phyloP scores from a whole-genome alignment of 176 grass and related monocot species.

The Phoenix roebelenii region DNA sequence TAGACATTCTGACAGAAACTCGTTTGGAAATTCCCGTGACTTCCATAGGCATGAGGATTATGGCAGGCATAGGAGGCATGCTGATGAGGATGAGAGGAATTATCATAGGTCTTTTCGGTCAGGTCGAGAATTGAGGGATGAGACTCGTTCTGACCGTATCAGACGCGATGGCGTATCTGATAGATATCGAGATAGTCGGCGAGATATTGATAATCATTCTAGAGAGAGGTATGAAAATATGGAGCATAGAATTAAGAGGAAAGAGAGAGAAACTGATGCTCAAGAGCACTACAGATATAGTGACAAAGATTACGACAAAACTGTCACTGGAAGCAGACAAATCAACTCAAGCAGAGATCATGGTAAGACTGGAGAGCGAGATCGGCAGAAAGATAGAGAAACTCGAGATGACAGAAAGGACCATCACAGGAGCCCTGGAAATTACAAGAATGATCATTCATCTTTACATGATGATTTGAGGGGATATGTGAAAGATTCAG shows the following conservation, averaged over 20 bases:
- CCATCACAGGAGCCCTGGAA: slow-evolving; percentile 10
- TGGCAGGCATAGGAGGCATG: slow-evolving; percentile 40
- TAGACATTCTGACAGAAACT: slow-evolving; percentile 45
- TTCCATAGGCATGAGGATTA: slow-evolving; percentile 58
- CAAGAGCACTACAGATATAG: slow-evolving; percentile 22
- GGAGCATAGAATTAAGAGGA: slow-evolving; percentile 39
- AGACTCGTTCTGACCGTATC: slow-evolving; percentile 29
- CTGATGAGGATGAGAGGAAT: slow-evolving; percentile 46
- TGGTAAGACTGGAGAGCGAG: slow-evolving; percentile 12
- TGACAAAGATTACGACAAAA: slow-evolving; percentile 33
- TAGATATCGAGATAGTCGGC: slow-evolving; percentile 32
- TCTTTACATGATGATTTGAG: background rate
- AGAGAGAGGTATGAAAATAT: slow-evolving; percentile 26
- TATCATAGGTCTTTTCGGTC: slow-evolving; percentile 40
- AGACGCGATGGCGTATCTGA: slow-evolving; percentile 30
- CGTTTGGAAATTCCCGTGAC: slow-evolving; percentile 36
- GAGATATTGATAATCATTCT: slow-evolving; percentile 28
- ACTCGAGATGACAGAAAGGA: slow-evolving; percentile 8
- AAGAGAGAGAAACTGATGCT: slow-evolving; percentile 31
- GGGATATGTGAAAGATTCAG: background rate
- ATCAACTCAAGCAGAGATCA: slow-evolving; percentile 14
- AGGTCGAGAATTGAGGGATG: slow-evolving; percentile 42
- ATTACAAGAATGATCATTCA: background rate
- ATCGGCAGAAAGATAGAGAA: slow-evolving; percentile 20
- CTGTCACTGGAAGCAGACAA: slow-evolving; percentile 31